Conservation (phyloP, 352 stramenopile species). For the Phytophthora sp. region DNA sequence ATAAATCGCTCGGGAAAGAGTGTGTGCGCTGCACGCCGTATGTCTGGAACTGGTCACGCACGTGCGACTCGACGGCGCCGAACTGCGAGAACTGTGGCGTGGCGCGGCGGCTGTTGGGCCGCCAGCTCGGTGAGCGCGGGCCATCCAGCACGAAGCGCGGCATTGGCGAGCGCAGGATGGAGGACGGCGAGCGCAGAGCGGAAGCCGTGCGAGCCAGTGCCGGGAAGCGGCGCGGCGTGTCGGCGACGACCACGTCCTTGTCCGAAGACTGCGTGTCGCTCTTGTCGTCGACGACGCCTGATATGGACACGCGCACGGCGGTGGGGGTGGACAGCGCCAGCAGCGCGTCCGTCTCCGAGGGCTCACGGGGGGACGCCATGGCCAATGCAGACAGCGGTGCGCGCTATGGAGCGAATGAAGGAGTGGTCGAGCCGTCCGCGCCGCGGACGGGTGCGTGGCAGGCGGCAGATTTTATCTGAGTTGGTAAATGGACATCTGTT, state of each 20-base stretch:
- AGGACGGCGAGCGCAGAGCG: slow-evolving; percentile 40
- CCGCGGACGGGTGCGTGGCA: too few species aligned
- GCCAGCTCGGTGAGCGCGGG: slow-evolving; percentile 17
- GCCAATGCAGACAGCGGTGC: neutral
- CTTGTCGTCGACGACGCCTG: slow-evolving; percentile 19
- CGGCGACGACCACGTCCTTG: slow-evolving; percentile 27
- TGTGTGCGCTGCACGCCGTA: slow-evolving; percentile 76
- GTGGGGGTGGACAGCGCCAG: slow-evolving; percentile 25
- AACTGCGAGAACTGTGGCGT: slow-evolving; percentile 20
- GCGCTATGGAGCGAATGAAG: neutral
- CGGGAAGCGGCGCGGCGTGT: slow-evolving; percentile 12
- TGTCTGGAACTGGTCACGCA: slow-evolving; percentile 25
- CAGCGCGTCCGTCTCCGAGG: slow-evolving; percentile 56
- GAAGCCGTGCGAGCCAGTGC: slow-evolving; percentile 37
- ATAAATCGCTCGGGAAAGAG: slow-evolving; percentile 81
- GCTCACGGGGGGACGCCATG: slow-evolving; percentile 41
- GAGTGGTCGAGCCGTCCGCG: too few species aligned
- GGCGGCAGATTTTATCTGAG: too few species aligned
- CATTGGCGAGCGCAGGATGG: slow-evolving; percentile 47
- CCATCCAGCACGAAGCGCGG: slow-evolving; percentile 28
- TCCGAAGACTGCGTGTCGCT: slow-evolving; percentile 28
- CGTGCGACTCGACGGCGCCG: slow-evolving; percentile 14
- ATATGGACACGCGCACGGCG: slow-evolving; percentile 26
- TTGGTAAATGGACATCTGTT: too few species aligned
- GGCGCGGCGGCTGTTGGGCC: slow-evolving; percentile 11